These are phyloP conservation scores for Saccharomyces uvarum DNA, from an alignment of 1,139 yeast species.

Conservation along the genomic window DNA sequence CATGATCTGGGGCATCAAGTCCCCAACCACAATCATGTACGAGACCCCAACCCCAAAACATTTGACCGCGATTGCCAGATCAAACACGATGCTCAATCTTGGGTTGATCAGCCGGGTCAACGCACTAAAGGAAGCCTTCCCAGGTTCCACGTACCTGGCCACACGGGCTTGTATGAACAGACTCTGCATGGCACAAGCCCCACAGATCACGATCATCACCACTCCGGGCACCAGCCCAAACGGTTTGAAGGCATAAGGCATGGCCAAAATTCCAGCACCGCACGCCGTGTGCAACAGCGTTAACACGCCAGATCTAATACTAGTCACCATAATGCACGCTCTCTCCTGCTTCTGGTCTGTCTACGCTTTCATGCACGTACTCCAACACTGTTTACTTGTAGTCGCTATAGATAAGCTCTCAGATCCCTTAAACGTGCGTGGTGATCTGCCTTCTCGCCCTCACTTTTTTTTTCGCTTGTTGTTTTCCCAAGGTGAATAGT, in stretches of 20 bases:
- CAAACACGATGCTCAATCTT: slow-evolving; percentile 63
- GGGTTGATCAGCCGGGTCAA: slow-evolving; percentile 77
- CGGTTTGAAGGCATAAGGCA: slow-evolving; percentile 82
- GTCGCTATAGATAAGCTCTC: neutral
- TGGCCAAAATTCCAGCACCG: slow-evolving; percentile 87
- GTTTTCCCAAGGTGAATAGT: slow-evolving; percentile 1
- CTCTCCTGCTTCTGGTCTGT: neutral
- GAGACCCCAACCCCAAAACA: slow-evolving; percentile 78
- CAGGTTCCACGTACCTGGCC: slow-evolving; percentile 50
- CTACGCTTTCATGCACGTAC: neutral
- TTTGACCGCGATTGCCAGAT: slow-evolving; percentile 81
- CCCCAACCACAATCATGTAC: slow-evolving; percentile 70
- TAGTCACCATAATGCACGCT: slow-evolving; percentile 1
- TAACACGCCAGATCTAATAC: slow-evolving; percentile 35
- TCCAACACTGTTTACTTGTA: neutral
- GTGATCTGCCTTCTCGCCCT: neutral
- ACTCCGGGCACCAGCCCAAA: slow-evolving; percentile 76
- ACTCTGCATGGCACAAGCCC: slow-evolving; percentile 24
- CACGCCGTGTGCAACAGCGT: slow-evolving; percentile 55
- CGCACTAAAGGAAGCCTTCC: slow-evolving; percentile 78
- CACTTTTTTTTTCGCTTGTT: slow-evolving; percentile 1
- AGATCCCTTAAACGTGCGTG: neutral
- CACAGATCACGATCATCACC: slow-evolving; percentile 50
- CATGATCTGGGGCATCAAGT: slow-evolving; percentile 63
- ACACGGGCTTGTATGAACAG: slow-evolving; percentile 26